These are phyloP conservation scores for Tolypocladium tundrense DNA, from an alignment of 2,329 filamentous ascomycete genomes.

Conservation along the genomic window DNA sequence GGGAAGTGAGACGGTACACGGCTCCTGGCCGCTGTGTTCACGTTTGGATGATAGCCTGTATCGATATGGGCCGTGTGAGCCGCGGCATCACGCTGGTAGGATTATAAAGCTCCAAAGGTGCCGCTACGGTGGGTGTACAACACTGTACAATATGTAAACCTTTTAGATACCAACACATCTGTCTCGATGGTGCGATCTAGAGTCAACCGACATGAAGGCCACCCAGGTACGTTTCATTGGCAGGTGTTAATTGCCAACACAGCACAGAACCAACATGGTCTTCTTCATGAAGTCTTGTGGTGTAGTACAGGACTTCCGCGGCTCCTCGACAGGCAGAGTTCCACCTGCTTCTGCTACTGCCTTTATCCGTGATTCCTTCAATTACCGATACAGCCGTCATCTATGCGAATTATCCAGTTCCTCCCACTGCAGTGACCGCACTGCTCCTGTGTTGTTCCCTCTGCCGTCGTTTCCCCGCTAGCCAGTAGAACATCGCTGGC, in stretches of 20 bases:
- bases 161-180: neutral
- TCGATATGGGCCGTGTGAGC: neutral
- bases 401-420: no score
- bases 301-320: no score
- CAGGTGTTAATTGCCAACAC: neutral
- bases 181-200: neutral
- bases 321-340: no score
- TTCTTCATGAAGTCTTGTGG: neutral
- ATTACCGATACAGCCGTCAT: no score
- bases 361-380: no score
- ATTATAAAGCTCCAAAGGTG: neutral
- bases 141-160: neutral
- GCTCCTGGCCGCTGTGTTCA: neutral
- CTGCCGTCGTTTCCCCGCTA: no score
- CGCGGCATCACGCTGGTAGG: neutral
- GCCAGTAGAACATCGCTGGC: no score
- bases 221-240: neutral
- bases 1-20: conserved; percentile 12
- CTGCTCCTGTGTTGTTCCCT: no score
- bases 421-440: no score
- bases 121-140: neutral
- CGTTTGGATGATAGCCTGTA: neutral
- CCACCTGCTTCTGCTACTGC: no score
- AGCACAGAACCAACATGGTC: neutral
- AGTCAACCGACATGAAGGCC: neutral